Evolutionary conservation across 2,329 filamentous ascomycete species (phyloP).

Genomic region (Aspergillus chevalieri): DNA sequence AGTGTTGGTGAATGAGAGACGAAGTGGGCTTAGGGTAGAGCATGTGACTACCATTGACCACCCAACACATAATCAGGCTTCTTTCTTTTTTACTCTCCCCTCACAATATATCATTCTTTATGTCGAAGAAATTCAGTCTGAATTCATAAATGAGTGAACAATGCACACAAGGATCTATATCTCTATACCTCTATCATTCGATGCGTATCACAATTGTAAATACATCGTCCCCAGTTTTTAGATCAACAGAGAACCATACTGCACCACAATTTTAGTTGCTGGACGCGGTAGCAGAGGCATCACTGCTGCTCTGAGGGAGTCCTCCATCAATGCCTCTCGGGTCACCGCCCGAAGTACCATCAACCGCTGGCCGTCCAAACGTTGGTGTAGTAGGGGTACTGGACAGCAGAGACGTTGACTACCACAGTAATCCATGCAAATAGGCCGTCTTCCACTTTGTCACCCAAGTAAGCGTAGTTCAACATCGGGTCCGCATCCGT

Average conservation of each 20-base stretch:
- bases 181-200: neutral
- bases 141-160: too few relatives aligned
- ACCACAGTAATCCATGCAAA: slow-evolving; percentile 10
- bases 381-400: neutral
- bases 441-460: slow-evolving; percentile 9
- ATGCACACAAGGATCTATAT: too few relatives aligned
- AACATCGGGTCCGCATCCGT: slow-evolving; percentile 11
- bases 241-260: neutral
- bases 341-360: neutral
- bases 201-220: neutral
- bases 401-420: slow-evolving; percentile 8
- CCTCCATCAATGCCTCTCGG: neutral
- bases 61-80: too few relatives aligned
- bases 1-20: neutral
- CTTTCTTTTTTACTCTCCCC: too few relatives aligned
- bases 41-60: neutral
- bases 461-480: slow-evolving; percentile 10
- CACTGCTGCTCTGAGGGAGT: neutral
- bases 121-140: too few relatives aligned
- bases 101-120: too few relatives aligned
- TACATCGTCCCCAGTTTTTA: too few relatives aligned
- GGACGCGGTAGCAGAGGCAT: neutral
- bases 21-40: neutral
- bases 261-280: neutral
- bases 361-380: neutral